phyloP scores from a whole-genome alignment of 495 filamentous ascomycete species.

The Lepidopterella palustris region DNA sequence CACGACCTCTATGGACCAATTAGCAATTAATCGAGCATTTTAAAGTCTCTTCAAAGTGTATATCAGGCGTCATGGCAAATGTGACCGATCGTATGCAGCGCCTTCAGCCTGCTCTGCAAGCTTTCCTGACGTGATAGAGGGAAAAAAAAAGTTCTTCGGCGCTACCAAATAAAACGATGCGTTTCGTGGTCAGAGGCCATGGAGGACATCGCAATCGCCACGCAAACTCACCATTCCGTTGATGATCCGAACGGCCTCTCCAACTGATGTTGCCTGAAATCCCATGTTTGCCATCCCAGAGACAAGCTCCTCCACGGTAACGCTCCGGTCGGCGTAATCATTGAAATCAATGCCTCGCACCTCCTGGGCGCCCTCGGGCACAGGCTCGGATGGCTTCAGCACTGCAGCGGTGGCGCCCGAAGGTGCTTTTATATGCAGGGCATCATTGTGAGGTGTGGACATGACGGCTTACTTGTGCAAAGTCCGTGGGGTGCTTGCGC shows the following conservation, averaged over 20 bases:
- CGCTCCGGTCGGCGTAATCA: conserved; percentile 59
- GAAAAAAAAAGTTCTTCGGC: background rate
- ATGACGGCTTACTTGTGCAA: background rate
- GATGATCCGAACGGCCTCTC: conserved; percentile 78
- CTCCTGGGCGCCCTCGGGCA: conserved; percentile 63
- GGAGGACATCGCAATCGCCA: background rate
- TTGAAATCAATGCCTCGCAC: conserved; percentile 91
- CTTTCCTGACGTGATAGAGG: too few species aligned
- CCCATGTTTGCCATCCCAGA: conserved; percentile 80
- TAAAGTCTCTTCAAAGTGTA: too few species aligned
- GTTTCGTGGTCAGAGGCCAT: too few species aligned
- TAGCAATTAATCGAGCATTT: background rate
- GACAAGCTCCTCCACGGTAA: conserved; percentile 79
- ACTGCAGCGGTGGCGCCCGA: conserved; percentile 72
- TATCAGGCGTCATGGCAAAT: too few species aligned
- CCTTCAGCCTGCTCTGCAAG: too few species aligned
- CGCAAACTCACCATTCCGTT: conserved; percentile 88
- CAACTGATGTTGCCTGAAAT: conserved; percentile 83
- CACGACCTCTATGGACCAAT: conserved; percentile 55
- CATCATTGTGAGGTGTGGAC: conserved; percentile 5
- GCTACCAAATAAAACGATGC: too few species aligned
- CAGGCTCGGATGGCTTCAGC: conserved; percentile 75
- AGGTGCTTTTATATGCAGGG: conserved; percentile 40
- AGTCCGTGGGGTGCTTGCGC: too few species aligned
- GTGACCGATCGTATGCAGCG: too few species aligned